Evolutionary conservation across 2,329 filamentous ascomycete genomes (phyloP), one percentile per base, ranked within the genome.

Genomic region (Sporothrix sp.): DNA sequence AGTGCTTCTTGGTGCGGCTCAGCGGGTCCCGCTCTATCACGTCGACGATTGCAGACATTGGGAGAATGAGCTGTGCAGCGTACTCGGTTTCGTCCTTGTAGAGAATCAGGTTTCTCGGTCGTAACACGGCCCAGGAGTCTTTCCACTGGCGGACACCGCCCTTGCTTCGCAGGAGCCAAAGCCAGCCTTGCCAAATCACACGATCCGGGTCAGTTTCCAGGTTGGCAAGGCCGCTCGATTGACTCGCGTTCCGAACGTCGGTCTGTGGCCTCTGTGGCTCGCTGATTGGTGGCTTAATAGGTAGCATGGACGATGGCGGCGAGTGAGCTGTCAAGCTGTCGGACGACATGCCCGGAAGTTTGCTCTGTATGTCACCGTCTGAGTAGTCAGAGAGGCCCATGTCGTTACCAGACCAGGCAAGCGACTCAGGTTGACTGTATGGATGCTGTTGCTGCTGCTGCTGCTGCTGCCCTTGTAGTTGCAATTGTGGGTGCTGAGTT

Each of bases 21-120:
- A 95, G 71, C 0, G 90, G 84, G 58, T 97, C 88, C 50, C 95
- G 87, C 61, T 97, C 93, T 20, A 96, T 90, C 1, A 87, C 90
- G 59, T 94, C 87, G 60, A 97, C 84, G 48, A 98, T 82, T 50
- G 75, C 81, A 8, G 79, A 73, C 59, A 97, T 79, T 4, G 85
- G 81, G 30, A 96, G 72, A 59, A 98, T 85, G 59, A 89, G 83
- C 55, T 85, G 75, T 1, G 90, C 87, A 11, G 85, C 84, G 65
- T 97, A 97, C 68, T 98, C 93, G 56, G 82, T 74, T 56, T 94
- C 87, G 62, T 94, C 85, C 66, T 96, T 96, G 74, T 98, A 98
- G 23, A 97, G 77, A 14, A 88, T 85, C 28, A 98, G 72, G 56
- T 86, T 89, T 47, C 85, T 82, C 1, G 87, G 84, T 28, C 93